Base-by-base conservation (phyloP, 2,329 filamentous ascomycete genomes). In the Monosporascus sp. region DNA sequence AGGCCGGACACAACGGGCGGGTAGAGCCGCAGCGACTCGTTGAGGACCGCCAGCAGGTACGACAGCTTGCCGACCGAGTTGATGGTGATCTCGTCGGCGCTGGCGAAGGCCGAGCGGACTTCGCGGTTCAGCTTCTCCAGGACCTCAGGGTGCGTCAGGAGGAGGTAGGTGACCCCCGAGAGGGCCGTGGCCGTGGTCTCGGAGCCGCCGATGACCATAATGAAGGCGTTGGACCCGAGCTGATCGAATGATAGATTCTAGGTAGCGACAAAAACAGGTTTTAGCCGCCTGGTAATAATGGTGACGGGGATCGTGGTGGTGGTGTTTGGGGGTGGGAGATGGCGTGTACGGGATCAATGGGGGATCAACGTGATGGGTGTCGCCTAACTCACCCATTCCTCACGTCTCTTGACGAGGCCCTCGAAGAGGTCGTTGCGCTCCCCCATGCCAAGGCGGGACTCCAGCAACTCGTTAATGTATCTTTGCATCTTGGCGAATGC, bases 31-130 rank as follows among this genome's bases (percentile, higher is more conserved):
- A 78, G 57, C 9, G 66, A 60, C 58, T 78, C 75, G 24, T 76
- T 68, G n/a, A 77, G 64, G 38, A 66, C 63, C 5, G 74, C 74
- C 14, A 69, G 61, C 60, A 77, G 68, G 51, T 77, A 78, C n/a
- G 61, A 51, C 0, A 76, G 60, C 20, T 62, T 62, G 41, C 60
- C 59, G 7, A 71, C 66, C 2, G 63, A 66, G 19, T 60, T 64
- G 43, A 73, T 63, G 19, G 60, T 68, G 54, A 78, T 77, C 14
- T 76, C 68, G 2, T 69, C 64, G 17, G 68, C 64, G 1, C 53
- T 63, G 5, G 59, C 57, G 54, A 76, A 76, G 3, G 62, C 50
- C 0, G 65, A 63, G 5, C 74, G 70, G 9, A 78, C 65, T 61
- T 78, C 75, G 1, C 66, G 26, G 7, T 63, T 63, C 11, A 77